Evolutionary conservation across 208 protist genomes (phyloP).

Genomic region (Wallacemonas sp.): DNA sequence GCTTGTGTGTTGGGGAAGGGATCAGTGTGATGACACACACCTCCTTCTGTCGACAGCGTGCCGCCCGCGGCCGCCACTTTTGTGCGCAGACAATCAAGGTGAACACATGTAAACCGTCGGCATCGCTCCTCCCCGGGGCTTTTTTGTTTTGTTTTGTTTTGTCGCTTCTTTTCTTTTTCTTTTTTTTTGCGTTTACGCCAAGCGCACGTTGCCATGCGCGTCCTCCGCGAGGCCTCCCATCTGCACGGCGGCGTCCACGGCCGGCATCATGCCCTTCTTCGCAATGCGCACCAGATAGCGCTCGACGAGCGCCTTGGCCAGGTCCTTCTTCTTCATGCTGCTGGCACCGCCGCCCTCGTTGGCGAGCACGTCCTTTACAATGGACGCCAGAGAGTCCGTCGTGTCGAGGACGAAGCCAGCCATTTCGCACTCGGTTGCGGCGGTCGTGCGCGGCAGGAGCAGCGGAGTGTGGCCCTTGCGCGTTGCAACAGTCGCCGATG

Average conservation of each 20-base stretch:
- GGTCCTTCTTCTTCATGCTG: constrained; percentile 40
- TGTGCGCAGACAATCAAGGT: no score
- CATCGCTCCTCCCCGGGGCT: no score
- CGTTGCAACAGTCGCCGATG: not conserved
- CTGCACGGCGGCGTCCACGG: constrained; percentile 41
- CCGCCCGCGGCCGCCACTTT: no score
- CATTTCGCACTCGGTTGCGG: constrained; percentile 46
- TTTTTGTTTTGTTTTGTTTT: constrained; percentile 13
- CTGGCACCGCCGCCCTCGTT: constrained; percentile 21
- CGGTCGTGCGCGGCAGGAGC: constrained; percentile 42
- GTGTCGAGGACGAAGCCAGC: constrained; percentile 66
- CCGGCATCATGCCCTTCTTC: constrained; percentile 44
- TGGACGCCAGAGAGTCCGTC: constrained; percentile 45
- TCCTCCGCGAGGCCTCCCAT: constrained; percentile 41
- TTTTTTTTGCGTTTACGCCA: constrained; percentile 12
- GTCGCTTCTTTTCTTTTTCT: constrained; percentile 3
- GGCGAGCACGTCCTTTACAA: constrained; percentile 49
- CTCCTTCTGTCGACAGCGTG: no score
- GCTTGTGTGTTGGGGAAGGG: no score
- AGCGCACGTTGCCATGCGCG: constrained; percentile 37
- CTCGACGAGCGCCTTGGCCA: constrained; percentile 55
- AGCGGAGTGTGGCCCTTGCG: constrained; percentile 23
- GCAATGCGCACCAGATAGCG: constrained; percentile 67
- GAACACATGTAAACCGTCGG: no score
- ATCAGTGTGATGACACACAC: no score